Percentiles rank a stretch among this genome's conserved stretches.
Conservation (phyloP, 371 early-diverging fungal genomes). For the Synchytrium microbalum region DNA sequence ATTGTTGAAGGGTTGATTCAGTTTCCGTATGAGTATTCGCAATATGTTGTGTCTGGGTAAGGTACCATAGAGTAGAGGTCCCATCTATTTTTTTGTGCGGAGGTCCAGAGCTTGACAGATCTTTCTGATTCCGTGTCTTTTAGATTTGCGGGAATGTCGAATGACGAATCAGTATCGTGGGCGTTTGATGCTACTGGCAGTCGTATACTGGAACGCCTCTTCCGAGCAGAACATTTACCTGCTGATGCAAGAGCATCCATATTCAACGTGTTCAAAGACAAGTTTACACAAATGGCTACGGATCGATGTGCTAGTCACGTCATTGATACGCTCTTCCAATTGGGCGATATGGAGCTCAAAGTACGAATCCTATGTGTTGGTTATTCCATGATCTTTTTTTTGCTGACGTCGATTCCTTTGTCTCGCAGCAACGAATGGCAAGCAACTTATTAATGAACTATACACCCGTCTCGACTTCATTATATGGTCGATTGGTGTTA, state of each 20-base stretch:
- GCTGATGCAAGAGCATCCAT: not conserved
- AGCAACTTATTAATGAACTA: not conserved
- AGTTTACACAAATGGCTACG: not conserved
- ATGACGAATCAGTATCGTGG: not conserved
- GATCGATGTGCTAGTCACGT: not conserved
- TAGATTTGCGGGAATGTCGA: too few relatives aligned
- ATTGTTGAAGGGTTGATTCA: not conserved
- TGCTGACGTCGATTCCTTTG: not conserved
- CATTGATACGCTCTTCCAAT: not conserved
- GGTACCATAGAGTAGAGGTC: too few relatives aligned
- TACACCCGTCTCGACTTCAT: not conserved
- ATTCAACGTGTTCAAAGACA: not conserved
- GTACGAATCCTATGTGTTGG: not conserved
- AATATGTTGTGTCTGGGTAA: not conserved
- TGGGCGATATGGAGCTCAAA: not conserved
- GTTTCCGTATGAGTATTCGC: not conserved
- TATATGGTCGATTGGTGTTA: not conserved
- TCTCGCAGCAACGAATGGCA: not conserved
- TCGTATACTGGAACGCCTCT: not conserved
- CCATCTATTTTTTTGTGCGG: too few relatives aligned
- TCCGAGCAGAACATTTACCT: not conserved
- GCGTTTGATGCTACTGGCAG: not conserved
- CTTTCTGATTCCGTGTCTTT: too few relatives aligned
- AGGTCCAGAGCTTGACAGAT: too few relatives aligned
- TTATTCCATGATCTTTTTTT: not conserved